Evolutionary conservation across 805 yeast genomes (phyloP), one percentile per base, ranked within the genome.

Genomic region (Candida nemodendra): DNA sequence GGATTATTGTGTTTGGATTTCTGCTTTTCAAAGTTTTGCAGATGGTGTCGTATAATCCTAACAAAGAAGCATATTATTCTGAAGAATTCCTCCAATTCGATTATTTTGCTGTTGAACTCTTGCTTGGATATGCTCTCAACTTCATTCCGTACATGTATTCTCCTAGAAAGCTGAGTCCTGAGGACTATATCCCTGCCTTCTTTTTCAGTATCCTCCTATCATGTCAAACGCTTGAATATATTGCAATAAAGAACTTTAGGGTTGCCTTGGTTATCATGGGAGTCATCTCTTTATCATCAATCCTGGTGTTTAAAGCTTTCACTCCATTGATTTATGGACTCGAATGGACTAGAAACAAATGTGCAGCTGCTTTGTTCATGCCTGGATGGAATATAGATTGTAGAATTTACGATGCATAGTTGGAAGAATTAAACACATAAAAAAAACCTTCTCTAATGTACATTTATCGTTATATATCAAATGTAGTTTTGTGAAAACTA

Each of bases 61-160:
- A 42, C 41, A 16, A 18, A 2, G 5, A 36, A 5, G 22, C 30
- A 4, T 17, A n/a, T 6, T 37, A 37, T 24, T 22, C 47, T 5
- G 13, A 34, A 13, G 42, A 19, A 5, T 42, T 42, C 12, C 32
- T 30, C 14, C 43, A 44, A 7, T 51, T 66, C 24, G 58, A 58
- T 15, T 33, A 36, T 21, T 56, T 54, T 30, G 42, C 56, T 0
- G 26, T 49, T 11, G 73, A 71, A 42, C 72, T 61, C 39, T 47
- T 73, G 13, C 41, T 75, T 2, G 93, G 87, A 1, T 85, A 79
- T 75, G 42, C 68, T 1, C 21, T 79, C 16, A 81, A 81, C 50
- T 75, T 68, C 44, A 45, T 72, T 28, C 91, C 93, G 14, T 79
- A 74, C 44, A 66, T 73, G 28, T 38, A 56, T 40, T 56, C 66